Evolutionary conservation across 2,329 filamentous ascomycete species (phyloP).

Genomic region (Aspergillus sclerotialis): DNA sequence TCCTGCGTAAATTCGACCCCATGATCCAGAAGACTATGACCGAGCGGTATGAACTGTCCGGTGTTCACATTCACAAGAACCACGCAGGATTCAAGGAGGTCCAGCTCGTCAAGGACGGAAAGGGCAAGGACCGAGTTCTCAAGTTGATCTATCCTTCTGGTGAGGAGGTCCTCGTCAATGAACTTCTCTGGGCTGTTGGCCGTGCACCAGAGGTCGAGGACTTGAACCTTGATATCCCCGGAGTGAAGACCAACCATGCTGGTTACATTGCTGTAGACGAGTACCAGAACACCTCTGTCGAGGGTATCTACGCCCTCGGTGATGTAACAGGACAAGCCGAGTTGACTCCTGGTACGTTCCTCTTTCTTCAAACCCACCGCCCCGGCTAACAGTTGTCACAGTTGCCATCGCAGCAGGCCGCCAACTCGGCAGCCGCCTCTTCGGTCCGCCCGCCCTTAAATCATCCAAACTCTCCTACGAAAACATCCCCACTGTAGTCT

Average conservation of each 20-base stretch:
- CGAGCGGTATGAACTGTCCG: conserved; percentile 42
- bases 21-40: conserved; percentile 49
- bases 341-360: conserved; percentile 40
- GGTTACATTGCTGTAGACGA: conserved; percentile 43
- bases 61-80: conserved; percentile 42
- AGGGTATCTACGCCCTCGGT: conserved; percentile 44
- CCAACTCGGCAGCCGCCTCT: conserved; percentile 44
- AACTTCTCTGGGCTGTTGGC: conserved; percentile 46
- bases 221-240: conserved; percentile 34
- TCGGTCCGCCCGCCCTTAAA: conserved; percentile 40
- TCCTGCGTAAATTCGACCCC: conserved; percentile 46
- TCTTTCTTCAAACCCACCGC: neutral
- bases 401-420: conserved; percentile 48
- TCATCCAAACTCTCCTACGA: conserved; percentile 41
- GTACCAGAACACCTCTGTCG: conserved; percentile 43
- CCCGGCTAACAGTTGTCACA: conserved; percentile 8
- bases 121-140: conserved; percentile 41
- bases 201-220: conserved; percentile 39
- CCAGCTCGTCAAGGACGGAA: conserved; percentile 37
- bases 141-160: conserved; percentile 39
- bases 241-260: conserved; percentile 32
- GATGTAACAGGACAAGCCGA: conserved; percentile 47
- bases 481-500: conserved; percentile 48
- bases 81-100: conserved; percentile 43
- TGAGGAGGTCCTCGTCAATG: conserved; percentile 40